Evolutionary conservation across 345 rosid genomes (phyloP), one percentile per base, ranked within the genome.

Genomic region (Salix dunnii): DNA sequence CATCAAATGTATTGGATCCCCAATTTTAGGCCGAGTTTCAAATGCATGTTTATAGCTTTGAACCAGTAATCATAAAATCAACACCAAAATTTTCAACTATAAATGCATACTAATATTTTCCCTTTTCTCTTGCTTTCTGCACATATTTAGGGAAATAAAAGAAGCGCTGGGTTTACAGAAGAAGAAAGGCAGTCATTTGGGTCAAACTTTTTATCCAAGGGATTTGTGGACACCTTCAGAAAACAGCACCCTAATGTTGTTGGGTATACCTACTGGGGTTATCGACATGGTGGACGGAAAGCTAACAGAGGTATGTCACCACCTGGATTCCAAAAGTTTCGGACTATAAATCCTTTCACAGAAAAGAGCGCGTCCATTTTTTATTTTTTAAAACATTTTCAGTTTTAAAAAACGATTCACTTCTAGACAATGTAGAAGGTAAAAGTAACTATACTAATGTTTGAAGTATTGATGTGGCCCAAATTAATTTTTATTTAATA

Each of bases 211-310:
- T 89, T 95, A 82, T 90, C 93, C 30, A 88, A 81, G 77, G 97
- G 99, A 36, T 85, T 91, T 11, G 91, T 93, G n/a, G 99, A 95
- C 81, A 93, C 98, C 72, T 95, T 91, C 81, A 88, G 99, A 81
- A 90, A 76, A 64, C 97, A 93, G 79, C 91, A 93, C 83, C 97
- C 96, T 23, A 87, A 84, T 82, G 94, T 83, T 80, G 92, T 93
- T 3, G 99, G 94, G 71, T 95, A 95, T 83, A 91, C 96, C 76
- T 95, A 95, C 67, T 95, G 98, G 98, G 97, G 94, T 75, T 95
- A 90, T 77, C 87, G 99, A 70, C 92, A 88, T 76, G 96, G 98
- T 68, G 84, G 23, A 5, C 91, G 98, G 62, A 95, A 95, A 88
- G 84, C 89, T 31, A 95, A 95, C 77, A 95, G 70, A 90, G 99